These are phyloP conservation scores for Aspergillus thermomutatus DNA, from an alignment of 2,329 filamentous ascomycete genomes.

Conservation along the genomic window DNA sequence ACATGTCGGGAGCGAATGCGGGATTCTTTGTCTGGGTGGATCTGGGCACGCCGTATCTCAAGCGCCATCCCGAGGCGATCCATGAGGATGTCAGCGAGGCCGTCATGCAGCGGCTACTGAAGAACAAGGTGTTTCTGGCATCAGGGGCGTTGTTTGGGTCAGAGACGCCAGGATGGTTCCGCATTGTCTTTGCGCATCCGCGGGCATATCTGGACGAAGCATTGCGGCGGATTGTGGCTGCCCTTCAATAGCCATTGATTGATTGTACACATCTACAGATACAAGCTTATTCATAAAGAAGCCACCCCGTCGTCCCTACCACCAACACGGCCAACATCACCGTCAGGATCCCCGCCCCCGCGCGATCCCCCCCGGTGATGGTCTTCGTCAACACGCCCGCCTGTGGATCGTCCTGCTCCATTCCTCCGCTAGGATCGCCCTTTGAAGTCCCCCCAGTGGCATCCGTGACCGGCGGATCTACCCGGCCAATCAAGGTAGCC, in stretches of 20 bases:
- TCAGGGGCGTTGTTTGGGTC: conserved; percentile 35
- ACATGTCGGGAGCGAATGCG: conserved; percentile 50
- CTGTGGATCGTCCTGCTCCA: conserved; percentile 9
- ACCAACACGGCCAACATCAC: conserved; percentile 33
- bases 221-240: conserved; percentile 26
- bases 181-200: conserved; percentile 39
- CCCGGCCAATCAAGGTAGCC: conserved; percentile 28
- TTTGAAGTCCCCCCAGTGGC: conserved; percentile 32
- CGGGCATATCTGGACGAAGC: conserved; percentile 30
- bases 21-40: conserved; percentile 58
- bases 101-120: conserved; percentile 35
- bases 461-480: conserved; percentile 29
- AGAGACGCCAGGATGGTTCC: conserved; percentile 42
- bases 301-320: conserved; percentile 36
- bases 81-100: conserved; percentile 16
- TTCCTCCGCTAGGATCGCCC: conserved; percentile 29
- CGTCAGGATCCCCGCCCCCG: conserved; percentile 44
- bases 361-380: conserved; percentile 36
- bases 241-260: conserved; percentile 4
- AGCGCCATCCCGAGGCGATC: conserved; percentile 16
- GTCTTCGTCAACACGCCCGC: conserved; percentile 12
- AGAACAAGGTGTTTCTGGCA: conserved; percentile 36
- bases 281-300: conserved; percentile 27
- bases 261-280: background rate
- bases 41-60: conserved; percentile 35